Conservation (phyloP, 176 grass and related monocot genomes). For the Oryza longistaminata region DNA sequence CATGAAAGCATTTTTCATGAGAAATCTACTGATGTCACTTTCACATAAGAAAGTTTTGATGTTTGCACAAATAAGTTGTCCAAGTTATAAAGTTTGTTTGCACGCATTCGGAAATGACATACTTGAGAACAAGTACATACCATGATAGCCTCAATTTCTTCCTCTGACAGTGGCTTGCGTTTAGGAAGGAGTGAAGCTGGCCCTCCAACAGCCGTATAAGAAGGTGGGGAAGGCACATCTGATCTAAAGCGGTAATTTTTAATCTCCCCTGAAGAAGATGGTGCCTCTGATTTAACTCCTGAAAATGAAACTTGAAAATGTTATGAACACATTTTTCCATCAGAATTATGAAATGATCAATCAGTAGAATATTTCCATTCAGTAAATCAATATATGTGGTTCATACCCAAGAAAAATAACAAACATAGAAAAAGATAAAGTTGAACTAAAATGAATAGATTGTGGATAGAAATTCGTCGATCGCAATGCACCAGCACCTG, state of each 20-base stretch:
- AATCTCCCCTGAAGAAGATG: slow-evolving; percentile 47
- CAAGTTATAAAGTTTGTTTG: not conserved
- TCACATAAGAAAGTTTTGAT: not conserved
- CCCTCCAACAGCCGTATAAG: slow-evolving; percentile 83
- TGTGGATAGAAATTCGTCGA: not conserved
- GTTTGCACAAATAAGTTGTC: not conserved
- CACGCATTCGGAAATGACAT: not conserved
- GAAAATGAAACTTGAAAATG: slow-evolving; percentile 29
- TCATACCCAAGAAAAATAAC: not conserved
- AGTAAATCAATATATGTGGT: not conserved
- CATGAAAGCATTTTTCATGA: not conserved
- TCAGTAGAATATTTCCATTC: not conserved
- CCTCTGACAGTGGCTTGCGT: slow-evolving; percentile 81
- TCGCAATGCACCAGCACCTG: not conserved
- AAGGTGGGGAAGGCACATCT: slow-evolving; percentile 83
- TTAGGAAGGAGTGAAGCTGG: slow-evolving; percentile 90
- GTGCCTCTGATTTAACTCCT: slow-evolving; percentile 50
- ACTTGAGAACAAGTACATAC: slow-evolving; percentile 36
- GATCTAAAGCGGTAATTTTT: slow-evolving; percentile 89
- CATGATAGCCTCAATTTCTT: slow-evolving; percentile 97
- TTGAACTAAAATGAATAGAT: not conserved
- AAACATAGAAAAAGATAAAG: not conserved
- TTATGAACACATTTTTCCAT: slow-evolving; percentile 5
- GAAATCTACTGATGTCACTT: not conserved
- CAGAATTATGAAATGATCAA: slow-evolving; percentile 14